A percentile compares a stretch with the other conserved stretches of the same genome.
Conservation (phyloP, 306 rosid species). For the Cicer cuneatum region DNA sequence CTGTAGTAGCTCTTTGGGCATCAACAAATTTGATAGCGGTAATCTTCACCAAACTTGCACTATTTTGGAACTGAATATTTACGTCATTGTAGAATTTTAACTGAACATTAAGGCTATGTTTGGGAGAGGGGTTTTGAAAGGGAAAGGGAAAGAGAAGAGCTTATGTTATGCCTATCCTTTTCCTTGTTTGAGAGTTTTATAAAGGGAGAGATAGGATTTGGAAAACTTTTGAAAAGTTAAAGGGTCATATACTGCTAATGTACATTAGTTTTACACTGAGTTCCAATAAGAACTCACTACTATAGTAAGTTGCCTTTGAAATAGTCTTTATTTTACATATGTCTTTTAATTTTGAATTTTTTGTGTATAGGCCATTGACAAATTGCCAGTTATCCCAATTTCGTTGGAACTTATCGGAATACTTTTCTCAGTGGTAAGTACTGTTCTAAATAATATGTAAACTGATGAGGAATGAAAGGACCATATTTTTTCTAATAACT, state of each 20-base stretch:
- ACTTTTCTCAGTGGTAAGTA: conserved; percentile 71
- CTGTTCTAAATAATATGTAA: conserved; percentile 24
- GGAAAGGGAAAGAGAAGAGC: no score
- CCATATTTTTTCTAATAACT: no score
- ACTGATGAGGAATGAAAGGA: neutral
- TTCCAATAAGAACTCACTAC: no score
- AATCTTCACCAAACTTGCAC: conserved; percentile 36
- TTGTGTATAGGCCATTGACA: conserved; percentile 72
- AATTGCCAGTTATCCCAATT: conserved; percentile 71
- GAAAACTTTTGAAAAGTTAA: no score
- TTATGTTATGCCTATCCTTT: no score
- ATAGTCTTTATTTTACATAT: neutral
- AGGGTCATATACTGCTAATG: no score
- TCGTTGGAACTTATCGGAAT: conserved; percentile 78
- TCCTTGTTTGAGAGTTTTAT: no score
- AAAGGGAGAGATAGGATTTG: no score
- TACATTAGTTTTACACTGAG: no score
- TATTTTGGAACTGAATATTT: neutral
- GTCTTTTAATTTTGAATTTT: conserved; percentile 32
- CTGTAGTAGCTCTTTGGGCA: conserved; percentile 72
- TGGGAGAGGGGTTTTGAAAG: neutral
- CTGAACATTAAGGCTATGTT: neutral
- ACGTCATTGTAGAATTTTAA: neutral
- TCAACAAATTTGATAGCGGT: conserved; percentile 68
- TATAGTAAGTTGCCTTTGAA: no score